Percentiles rank a stretch among this genome's conserved stretches.
phyloP scores from a whole-genome alignment of 73 alveolate genomes.

The Blepharisma japonicum region DNA sequence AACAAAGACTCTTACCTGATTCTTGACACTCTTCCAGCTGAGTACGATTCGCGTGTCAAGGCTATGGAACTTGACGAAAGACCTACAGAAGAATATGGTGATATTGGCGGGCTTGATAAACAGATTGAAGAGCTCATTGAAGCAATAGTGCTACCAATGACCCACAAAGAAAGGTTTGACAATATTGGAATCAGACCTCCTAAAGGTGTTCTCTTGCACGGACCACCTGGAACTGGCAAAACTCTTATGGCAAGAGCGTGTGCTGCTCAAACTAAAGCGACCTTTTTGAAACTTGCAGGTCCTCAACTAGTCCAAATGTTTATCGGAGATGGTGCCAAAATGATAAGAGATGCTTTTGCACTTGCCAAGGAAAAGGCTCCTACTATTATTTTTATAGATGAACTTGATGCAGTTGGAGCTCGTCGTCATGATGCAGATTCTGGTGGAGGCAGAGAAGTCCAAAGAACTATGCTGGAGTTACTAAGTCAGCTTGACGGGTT shows the following conservation, averaged over 20 bases:
- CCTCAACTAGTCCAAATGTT: conserved; percentile 99
- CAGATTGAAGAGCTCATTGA: conserved; percentile 98
- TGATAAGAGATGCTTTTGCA: conserved; percentile 99
- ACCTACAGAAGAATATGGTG: conserved; percentile 99
- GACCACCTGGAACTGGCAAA: conserved; percentile 99
- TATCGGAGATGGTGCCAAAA: conserved; percentile 99
- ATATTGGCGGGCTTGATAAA: conserved; percentile 99
- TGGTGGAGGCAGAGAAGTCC: conserved; percentile 98
- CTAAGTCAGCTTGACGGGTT: conserved; percentile 98
- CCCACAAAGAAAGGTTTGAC: conserved; percentile 98
- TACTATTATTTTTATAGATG: conserved; percentile 98
- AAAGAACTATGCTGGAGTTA: conserved; percentile 99
- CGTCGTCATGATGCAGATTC: conserved; percentile 87
- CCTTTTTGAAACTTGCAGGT: conserved; percentile 99
- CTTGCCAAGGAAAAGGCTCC: conserved; percentile 99
- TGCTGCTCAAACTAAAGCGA: conserved; percentile 98
- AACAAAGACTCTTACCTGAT: conserved; percentile 98
- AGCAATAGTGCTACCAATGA: conserved; percentile 99
- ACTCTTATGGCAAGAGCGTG: conserved; percentile 99
- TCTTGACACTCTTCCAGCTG: conserved; percentile 97
- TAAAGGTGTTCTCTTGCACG: conserved; percentile 99
- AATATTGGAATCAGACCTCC: conserved; percentile 99
- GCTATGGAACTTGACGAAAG: conserved; percentile 97
- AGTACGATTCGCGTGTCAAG: conserved; percentile 95
- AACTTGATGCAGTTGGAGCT: conserved; percentile 99